Evolutionary conservation across 495 filamentous ascomycete species (phyloP).

Genomic region (Penicillium waksmanii): DNA sequence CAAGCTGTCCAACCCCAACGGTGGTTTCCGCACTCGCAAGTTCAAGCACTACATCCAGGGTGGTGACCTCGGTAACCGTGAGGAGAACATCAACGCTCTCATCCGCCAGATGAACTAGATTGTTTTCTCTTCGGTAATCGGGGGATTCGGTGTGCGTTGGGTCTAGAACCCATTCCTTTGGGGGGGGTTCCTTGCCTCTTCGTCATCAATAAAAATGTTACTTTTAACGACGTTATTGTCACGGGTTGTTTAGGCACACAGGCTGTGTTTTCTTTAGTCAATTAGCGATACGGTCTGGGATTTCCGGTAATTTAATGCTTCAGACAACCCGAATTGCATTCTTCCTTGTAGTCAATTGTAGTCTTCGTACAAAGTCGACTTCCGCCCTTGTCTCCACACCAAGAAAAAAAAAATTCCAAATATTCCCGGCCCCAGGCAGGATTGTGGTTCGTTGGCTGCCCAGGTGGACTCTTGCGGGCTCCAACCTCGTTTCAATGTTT

Average conservation of each 20-base stretch:
- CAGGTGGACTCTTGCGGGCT: too few relatives aligned
- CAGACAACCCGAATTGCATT: conserved; percentile 40
- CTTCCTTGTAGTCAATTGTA: conserved; percentile 1
- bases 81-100: conserved; percentile 97
- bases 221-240: conserved; percentile 28
- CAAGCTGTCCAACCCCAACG: conserved; percentile 97
- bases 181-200: conserved; percentile 19
- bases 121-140: conserved; percentile 16
- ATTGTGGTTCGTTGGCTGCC: too few relatives aligned
- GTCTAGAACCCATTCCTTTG: not conserved
- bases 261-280: conserved; percentile 35
- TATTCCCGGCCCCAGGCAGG: too few relatives aligned
- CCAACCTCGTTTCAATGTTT: too few relatives aligned
- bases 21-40: conserved; percentile 93
- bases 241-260: conserved; percentile 42
- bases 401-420: too few relatives aligned
- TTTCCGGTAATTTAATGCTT: conserved; percentile 46
- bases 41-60: conserved; percentile 99
- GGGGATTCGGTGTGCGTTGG: conserved; percentile 1
- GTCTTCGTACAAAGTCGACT: not conserved
- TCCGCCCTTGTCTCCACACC: too few relatives aligned
- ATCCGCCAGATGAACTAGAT: conserved; percentile 98
- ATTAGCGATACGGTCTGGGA: conserved; percentile 49
- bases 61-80: conserved; percentile 96
- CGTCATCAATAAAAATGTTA: conserved; percentile 8